phyloP scores from a whole-genome alignment of 1,284 basidiomycete species.

The Mrakiaceae sp. region DNA sequence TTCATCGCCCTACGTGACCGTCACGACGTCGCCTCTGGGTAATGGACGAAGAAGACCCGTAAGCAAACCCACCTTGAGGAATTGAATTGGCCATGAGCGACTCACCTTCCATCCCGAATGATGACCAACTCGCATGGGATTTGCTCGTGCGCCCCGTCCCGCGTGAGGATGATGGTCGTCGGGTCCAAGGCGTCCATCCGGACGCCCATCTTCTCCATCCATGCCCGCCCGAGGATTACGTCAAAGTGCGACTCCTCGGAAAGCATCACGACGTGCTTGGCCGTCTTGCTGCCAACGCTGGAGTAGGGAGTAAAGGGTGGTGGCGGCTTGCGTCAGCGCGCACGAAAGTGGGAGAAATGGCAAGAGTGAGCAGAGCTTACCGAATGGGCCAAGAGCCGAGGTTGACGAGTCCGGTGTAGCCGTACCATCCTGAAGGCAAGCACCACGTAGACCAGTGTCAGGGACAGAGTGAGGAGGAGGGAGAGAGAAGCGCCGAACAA shows the following conservation, averaged over 20 bases:
- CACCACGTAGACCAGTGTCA: constrained; percentile 1
- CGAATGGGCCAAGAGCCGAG: constrained; percentile 29
- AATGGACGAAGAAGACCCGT: too few species aligned
- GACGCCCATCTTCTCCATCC: constrained; percentile 73
- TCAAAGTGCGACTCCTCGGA: constrained; percentile 96
- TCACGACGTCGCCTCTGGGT: too few species aligned
- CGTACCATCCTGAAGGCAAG: constrained; percentile 16
- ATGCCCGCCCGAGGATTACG: constrained; percentile 79
- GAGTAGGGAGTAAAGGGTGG: constrained; percentile 14
- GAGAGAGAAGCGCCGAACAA: too few species aligned
- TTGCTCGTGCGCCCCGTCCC: constrained; percentile 45
- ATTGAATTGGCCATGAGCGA: too few species aligned
- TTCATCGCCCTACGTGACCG: too few species aligned
- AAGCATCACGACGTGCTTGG: constrained; percentile 45
- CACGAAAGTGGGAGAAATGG: not conserved
- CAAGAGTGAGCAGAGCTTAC: not conserved
- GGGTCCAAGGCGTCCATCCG: constrained; percentile 67
- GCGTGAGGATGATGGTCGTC: constrained; percentile 63
- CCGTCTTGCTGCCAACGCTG: constrained; percentile 41
- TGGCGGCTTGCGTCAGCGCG: too few species aligned
- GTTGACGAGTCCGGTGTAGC: constrained; percentile 42
- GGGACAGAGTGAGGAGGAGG: not conserved
- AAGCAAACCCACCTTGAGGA: too few species aligned
- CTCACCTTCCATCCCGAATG: constrained; percentile 44
- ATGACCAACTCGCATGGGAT: constrained; percentile 85